Conservation (phyloP, 108 stramenopile species). For the Nannochloropsis gaditana region DNA sequence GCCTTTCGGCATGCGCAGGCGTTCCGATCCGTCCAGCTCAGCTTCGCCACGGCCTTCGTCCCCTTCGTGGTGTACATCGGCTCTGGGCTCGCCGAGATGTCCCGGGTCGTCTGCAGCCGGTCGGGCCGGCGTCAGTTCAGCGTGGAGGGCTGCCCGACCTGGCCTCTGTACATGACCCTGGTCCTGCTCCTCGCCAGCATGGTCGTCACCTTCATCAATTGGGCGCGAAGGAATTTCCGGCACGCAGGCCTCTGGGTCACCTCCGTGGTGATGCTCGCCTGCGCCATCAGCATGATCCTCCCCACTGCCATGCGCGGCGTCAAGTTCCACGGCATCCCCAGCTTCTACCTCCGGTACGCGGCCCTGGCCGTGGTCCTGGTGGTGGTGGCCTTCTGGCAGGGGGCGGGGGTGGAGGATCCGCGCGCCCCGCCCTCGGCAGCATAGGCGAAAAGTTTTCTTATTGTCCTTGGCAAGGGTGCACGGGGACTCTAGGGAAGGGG, state of each 20-base stretch:
- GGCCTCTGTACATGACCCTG: background rate
- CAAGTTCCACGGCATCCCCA: background rate
- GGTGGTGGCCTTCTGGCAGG: background rate
- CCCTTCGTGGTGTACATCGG: slow-evolving; percentile 1
- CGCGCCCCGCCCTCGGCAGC: no score
- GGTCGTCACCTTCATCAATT: slow-evolving; percentile 7
- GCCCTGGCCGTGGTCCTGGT: slow-evolving; percentile 16
- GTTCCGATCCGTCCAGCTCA: background rate
- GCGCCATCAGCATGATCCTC: background rate
- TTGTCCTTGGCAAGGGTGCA: no score
- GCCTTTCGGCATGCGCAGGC: background rate
- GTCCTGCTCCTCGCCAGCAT: background rate
- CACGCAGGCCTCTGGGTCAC: background rate
- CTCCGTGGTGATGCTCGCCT: background rate
- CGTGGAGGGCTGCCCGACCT: background rate
- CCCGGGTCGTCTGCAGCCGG: slow-evolving; percentile 13
- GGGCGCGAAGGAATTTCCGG: background rate
- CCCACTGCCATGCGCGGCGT: slow-evolving; percentile 10
- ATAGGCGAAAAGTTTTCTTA: no score
- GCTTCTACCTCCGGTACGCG: background rate
- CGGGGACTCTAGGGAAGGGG: no score
- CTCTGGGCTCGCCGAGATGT: background rate
- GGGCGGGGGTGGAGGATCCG: background rate
- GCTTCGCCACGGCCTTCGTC: background rate
- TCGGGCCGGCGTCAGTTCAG: slow-evolving; percentile 7